phyloP scores from a whole-genome alignment of 768 basidiomycete genomes.

The Naganishia antarctica region DNA sequence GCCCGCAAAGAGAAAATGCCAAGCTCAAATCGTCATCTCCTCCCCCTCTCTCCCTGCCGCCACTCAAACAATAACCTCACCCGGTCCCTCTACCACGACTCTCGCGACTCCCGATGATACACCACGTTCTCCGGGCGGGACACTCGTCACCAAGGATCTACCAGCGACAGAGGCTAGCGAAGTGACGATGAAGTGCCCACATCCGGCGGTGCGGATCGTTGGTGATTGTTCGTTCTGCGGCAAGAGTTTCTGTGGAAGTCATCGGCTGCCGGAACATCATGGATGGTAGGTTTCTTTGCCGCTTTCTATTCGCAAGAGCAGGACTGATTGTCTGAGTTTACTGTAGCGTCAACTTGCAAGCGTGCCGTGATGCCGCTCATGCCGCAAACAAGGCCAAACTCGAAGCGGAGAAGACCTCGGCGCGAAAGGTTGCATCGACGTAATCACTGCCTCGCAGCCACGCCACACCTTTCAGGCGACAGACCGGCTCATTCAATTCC shows the following conservation, averaged over 20 bases:
- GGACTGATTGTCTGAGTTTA: neutral
- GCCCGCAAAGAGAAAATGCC: conserved; percentile 48
- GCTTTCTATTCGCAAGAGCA: neutral
- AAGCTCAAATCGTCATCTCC: conserved; percentile 42
- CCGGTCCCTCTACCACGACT: conserved; percentile 26
- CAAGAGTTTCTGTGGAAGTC: conserved; percentile 42
- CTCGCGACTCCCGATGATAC: conserved; percentile 15
- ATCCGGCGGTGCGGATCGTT: conserved; percentile 41
- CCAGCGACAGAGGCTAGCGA: conserved; percentile 42
- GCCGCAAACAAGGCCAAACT: conserved; percentile 47
- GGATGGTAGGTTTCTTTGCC: conserved; percentile 41
- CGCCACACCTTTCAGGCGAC: neutral
- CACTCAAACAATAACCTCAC: conserved; percentile 39
- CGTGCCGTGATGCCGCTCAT: conserved; percentile 46
- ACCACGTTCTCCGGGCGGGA: conserved; percentile 11
- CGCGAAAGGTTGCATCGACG: conserved; percentile 47
- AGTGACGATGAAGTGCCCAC: conserved; percentile 45
- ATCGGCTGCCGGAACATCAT: conserved; percentile 47
- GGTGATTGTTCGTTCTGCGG: conserved; percentile 47
- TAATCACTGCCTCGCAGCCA: conserved; percentile 22
- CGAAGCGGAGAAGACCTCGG: conserved; percentile 43
- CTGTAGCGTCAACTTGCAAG: conserved; percentile 44
- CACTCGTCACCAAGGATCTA: conserved; percentile 3
- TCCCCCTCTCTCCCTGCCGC: conserved; percentile 26
- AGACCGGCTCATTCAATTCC: neutral